These are phyloP conservation scores for Moelleriella libera DNA, from an alignment of 2,329 filamentous ascomycete species.

Conservation along the genomic window DNA sequence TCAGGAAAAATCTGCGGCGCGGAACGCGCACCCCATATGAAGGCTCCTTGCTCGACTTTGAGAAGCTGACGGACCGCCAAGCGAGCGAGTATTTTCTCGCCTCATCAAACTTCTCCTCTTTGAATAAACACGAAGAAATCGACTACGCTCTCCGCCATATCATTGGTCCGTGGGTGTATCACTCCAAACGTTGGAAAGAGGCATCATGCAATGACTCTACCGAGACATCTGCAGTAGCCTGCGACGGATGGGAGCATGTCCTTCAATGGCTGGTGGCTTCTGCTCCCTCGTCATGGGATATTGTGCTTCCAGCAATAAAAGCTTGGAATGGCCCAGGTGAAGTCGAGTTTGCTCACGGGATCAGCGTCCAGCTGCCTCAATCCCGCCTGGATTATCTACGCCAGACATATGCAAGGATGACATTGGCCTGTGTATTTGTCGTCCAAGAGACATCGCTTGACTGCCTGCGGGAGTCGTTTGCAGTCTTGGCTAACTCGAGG, in stretches of 20 bases:
- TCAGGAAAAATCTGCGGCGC: slow-evolving; percentile 57
- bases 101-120: slow-evolving; percentile 26
- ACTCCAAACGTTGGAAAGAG: slow-evolving; percentile 39
- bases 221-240: slow-evolving; percentile 18
- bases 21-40: slow-evolving; percentile 36
- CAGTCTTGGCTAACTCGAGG: slow-evolving; percentile 41
- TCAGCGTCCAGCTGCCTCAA: slow-evolving; percentile 43
- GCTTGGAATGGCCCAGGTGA: slow-evolving; percentile 64
- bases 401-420: slow-evolving; percentile 50
- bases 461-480: slow-evolving; percentile 45
- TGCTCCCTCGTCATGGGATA: slow-evolving; percentile 43
- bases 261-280: slow-evolving; percentile 52
- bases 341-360: slow-evolving; percentile 50
- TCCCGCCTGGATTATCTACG: slow-evolving; percentile 45
- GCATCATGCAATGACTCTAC: slow-evolving; percentile 2
- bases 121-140: slow-evolving; percentile 15
- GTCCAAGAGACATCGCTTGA: slow-evolving; percentile 44
- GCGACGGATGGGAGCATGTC: slow-evolving; percentile 54
- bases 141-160: slow-evolving; percentile 54
- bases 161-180: slow-evolving; percentile 62
- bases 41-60: slow-evolving; percentile 48
- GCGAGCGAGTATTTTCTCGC: slow-evolving; percentile 50
- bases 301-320: slow-evolving; percentile 49
- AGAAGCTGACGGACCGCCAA: slow-evolving; percentile 40
- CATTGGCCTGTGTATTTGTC: slow-evolving; percentile 53